Conservation (phyloP, 2,329 filamentous ascomycete species). For the Colletotrichum destructivum region DNA sequence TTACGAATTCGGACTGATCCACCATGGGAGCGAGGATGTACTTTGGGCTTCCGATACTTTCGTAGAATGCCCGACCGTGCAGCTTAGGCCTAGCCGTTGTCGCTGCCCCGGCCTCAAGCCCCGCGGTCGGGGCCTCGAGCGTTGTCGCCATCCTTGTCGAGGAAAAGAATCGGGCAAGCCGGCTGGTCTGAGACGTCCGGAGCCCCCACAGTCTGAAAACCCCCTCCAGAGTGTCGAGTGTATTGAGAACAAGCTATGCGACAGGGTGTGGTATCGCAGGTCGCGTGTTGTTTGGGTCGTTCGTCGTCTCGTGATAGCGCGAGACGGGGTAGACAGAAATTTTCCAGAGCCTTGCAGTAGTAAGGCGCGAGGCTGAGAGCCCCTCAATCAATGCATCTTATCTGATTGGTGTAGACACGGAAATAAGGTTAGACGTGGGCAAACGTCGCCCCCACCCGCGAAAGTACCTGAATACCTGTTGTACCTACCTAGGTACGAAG, state of each 20-base stretch:
- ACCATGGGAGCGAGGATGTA: conserved; percentile 97
- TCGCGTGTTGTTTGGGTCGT: not conserved
- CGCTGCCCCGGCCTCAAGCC: conserved; percentile 23
- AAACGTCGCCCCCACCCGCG: conserved; percentile 31
- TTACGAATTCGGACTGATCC: conserved; percentile 96
- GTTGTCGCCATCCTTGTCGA: conserved; percentile 50
- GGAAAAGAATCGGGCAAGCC: conserved; percentile 39
- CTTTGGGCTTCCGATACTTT: conserved; percentile 93
- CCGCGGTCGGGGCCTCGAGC: conserved; percentile 45
- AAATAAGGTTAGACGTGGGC: not conserved
- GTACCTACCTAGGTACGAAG: too few species aligned
- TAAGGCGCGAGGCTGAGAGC: conserved; percentile 34
- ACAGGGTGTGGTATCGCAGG: conserved; percentile 1
- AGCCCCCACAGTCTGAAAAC: conserved; percentile 33
- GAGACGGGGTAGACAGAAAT: conserved; percentile 8
- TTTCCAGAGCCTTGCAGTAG: conserved; percentile 29
- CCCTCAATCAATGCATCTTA: not conserved
- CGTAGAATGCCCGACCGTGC: conserved; percentile 90
- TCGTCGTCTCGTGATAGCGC: too few species aligned
- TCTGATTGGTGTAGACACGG: conserved; percentile 34
- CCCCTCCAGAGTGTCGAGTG: conserved; percentile 37
- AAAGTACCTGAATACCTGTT: not conserved
- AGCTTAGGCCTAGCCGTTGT: conserved; percentile 67
- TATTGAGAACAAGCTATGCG: not conserved
- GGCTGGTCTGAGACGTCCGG: conserved; percentile 28